These are phyloP conservation scores for Gaertneriomyces semiglobifer DNA, from an alignment of 192 early-diverging fungal genomes.

Conservation along the genomic window DNA sequence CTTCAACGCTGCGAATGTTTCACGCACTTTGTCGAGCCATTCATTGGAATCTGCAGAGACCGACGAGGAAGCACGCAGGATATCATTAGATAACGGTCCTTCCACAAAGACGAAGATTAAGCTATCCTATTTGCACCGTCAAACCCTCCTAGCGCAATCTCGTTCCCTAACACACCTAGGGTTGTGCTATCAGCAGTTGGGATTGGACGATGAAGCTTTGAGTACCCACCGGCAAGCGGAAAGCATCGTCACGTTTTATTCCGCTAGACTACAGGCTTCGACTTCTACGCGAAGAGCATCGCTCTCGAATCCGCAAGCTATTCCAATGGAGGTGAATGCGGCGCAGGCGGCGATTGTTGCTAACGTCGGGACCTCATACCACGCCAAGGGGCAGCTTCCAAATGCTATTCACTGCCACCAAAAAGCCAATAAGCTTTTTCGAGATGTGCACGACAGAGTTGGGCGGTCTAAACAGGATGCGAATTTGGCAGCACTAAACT, in stretches of 20 bases:
- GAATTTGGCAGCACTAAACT: constrained; percentile 26
- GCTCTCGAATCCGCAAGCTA: constrained; percentile 19
- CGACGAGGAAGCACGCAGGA: neutral
- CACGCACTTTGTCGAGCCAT: constrained; percentile 7
- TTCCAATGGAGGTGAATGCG: constrained; percentile 20
- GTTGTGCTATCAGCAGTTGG: constrained; percentile 41
- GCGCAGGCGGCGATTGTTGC: constrained; percentile 35
- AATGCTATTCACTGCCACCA: constrained; percentile 32
- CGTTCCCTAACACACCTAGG: constrained; percentile 51
- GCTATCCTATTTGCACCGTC: constrained; percentile 50
- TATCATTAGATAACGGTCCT: constrained; percentile 4
- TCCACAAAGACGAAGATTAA: constrained; percentile 35
- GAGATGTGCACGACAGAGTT: constrained; percentile 17
- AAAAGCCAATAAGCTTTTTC: constrained; percentile 30
- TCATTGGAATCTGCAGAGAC: constrained; percentile 11
- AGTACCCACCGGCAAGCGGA: constrained; percentile 30
- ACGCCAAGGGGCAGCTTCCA: constrained; percentile 38
- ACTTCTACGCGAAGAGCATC: constrained; percentile 22
- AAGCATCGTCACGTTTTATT: constrained; percentile 25
- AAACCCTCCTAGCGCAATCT: constrained; percentile 46
- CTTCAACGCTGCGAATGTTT: constrained; percentile 24
- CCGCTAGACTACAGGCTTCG: constrained; percentile 8
- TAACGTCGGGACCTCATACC: constrained; percentile 36
- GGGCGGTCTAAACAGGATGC: constrained; percentile 21
- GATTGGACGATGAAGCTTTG: constrained; percentile 42